These are phyloP conservation scores for Orychophragmus violaceus DNA, from an alignment of 345 rosid genomes.

Conservation along the genomic window DNA sequence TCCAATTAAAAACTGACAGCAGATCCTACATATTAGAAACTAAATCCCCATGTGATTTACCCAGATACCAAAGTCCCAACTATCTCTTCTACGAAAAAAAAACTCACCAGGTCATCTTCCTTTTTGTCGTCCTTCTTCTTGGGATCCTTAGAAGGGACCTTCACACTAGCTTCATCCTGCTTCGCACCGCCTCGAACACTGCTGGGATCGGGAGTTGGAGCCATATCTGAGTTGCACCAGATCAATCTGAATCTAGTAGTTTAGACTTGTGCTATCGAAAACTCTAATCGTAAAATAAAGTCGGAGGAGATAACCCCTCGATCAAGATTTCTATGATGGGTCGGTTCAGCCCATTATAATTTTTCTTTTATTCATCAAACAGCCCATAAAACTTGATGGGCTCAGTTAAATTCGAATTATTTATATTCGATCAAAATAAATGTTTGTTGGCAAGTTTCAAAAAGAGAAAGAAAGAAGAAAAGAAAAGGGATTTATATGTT, in stretches of 20 bases:
- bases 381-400: background rate
- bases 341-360: background rate
- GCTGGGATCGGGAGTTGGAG: constrained; percentile 51
- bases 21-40: background rate
- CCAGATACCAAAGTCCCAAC: background rate
- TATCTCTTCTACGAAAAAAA: no score
- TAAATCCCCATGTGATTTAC: background rate
- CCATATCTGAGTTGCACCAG: background rate
- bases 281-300: background rate
- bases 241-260: constrained; percentile 14
- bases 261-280: background rate
- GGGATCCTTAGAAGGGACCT: constrained; percentile 71
- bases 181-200: constrained; percentile 37
- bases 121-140: constrained; percentile 90
- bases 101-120: constrained; percentile 74
- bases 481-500: no score
- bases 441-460: no score
- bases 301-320: constrained; percentile 15
- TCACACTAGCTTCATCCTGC: constrained; percentile 44
- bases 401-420: no score
- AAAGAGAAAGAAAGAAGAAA: no score
- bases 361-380: background rate
- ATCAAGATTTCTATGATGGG: constrained; percentile 19
- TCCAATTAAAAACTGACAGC: background rate
- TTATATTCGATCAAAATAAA: no score